Evolutionary conservation across 495 filamentous ascomycete species (phyloP), one percentile per base, ranked within the genome.

Genomic region (Talaromyces proteolyticus): DNA sequence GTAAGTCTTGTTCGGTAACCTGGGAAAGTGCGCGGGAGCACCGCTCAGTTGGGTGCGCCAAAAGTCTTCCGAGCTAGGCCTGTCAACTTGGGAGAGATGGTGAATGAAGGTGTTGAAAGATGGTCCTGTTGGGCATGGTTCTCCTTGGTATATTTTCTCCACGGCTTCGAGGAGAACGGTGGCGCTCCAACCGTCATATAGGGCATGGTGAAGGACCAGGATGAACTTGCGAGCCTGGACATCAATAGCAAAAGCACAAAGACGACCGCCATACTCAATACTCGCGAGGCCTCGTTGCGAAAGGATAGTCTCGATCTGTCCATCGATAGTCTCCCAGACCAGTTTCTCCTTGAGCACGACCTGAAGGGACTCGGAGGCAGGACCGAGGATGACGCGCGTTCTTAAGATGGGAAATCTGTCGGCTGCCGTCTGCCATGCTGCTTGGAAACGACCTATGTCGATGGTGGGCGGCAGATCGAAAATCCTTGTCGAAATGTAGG

Each of bases 401-500:
- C 72, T 62, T 2, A 78, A 51, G 18, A 76, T 64, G 2, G 52
- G 41, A 10, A 64, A 57, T 5, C 8, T 24, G 1, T 57, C 56
- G 8, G 65, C 50, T 0, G 65, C 60, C 4, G 51, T 51, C 43
- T 75, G 53, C 79, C 79, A 81, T 14, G 77, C 72, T 4, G 55
- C 45, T 49, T 65, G 61, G 56, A 82, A 73, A 14, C 53, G 62
- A 5, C 57, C 55, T 18, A 75, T 7, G 46, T 80, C 69, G 7
- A 77, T 54, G 4, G 58, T 18, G 2, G 49, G 8, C 0, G 56
- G 39, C 0, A 82, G 60, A 11, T 37, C 42, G 16, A 69, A 62
- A 4, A 55, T 53, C 21, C 63, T 57, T 24, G 70, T 67, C 3
- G 69, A 68, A 1, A 81, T 68, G 48, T 82, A 82, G 4, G 73